Percentiles rank a stretch among this genome's conserved stretches.
Evolutionary conservation across 352 stramenopile genomes (phyloP).

Genomic region (Plasmopara viticola): DNA sequence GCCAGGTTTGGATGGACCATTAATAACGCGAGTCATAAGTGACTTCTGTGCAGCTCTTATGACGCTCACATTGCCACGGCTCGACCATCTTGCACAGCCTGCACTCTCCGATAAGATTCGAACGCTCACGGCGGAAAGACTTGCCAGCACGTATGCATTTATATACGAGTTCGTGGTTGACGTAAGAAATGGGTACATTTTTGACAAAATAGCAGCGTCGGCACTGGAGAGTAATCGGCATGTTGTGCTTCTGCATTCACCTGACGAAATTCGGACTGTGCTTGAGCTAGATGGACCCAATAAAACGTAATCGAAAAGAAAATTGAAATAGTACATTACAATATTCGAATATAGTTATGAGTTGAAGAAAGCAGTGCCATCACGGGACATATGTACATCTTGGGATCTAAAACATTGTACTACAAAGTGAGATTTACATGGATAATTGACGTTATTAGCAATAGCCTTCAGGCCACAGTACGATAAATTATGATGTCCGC

Average conservation of each 20-base stretch:
- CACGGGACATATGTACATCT: no score
- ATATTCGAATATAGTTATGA: no score
- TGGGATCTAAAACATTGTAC: no score
- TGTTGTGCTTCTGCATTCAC: constrained; percentile 47
- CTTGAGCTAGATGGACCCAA: constrained; percentile 37
- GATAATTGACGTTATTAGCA: no score
- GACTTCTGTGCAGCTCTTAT: constrained; percentile 43
- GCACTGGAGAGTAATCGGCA: constrained; percentile 11
- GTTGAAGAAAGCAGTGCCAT: no score
- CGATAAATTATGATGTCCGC: no score
- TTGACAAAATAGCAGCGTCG: constrained; percentile 13
- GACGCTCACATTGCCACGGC: constrained; percentile 42
- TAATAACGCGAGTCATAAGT: constrained; percentile 46
- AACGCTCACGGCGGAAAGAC: constrained; percentile 23
- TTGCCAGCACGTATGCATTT: constrained; percentile 43
- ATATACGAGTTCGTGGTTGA: constrained; percentile 60
- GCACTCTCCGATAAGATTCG: constrained; percentile 39
- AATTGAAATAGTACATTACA: no score
- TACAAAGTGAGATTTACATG: no score
- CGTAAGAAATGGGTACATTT: constrained; percentile 33
- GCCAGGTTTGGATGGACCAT: constrained; percentile 36
- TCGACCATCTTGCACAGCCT: constrained; percentile 50
- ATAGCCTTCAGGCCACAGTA: no score
- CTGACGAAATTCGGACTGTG: constrained; percentile 52
- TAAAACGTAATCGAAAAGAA: no score